Conservation (phyloP, 139 green algal species). For the Micromonas commoda region DNA sequence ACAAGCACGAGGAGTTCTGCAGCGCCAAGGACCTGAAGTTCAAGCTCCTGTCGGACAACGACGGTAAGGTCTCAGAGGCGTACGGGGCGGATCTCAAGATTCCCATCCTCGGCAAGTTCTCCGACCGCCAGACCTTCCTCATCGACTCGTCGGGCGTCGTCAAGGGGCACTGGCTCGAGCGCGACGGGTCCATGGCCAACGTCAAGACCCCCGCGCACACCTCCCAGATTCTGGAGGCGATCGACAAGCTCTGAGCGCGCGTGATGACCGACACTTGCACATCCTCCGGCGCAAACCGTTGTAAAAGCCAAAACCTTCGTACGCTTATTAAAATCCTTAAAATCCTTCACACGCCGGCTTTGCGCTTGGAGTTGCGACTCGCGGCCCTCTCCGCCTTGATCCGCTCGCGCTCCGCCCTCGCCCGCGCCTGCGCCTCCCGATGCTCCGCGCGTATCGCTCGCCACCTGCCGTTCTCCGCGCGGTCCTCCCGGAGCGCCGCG, state of each 20-base stretch:
- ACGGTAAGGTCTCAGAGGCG: conserved; percentile 1
- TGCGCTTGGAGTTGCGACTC: too few relatives aligned
- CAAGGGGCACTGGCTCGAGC: conserved; percentile 27
- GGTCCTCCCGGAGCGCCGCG: too few relatives aligned
- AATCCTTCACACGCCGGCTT: too few relatives aligned
- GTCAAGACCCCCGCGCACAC: conserved; percentile 31
- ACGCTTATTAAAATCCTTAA: too few relatives aligned
- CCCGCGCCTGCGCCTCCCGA: too few relatives aligned
- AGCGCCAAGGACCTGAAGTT: conserved; percentile 24
- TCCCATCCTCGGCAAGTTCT: conserved; percentile 24
- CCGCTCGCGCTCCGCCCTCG: too few relatives aligned
- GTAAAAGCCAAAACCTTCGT: too few relatives aligned
- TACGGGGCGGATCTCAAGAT: conserved; percentile 29
- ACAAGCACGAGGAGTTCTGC: conserved; percentile 33
- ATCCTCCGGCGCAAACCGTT: too few relatives aligned
- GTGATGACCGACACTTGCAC: not conserved
- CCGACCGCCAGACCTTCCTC: conserved; percentile 36
- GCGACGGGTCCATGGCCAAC: conserved; percentile 23
- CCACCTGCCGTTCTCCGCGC: too few relatives aligned
- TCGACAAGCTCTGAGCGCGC: conserved; percentile 1
- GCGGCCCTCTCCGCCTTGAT: too few relatives aligned
- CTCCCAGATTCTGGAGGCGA: conserved; percentile 19
- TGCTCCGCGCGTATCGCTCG: too few relatives aligned
- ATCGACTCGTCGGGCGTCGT: conserved; percentile 17
- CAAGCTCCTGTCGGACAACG: conserved; percentile 23